phyloP scores from a whole-genome alignment of 805 yeast species.

The Spathaspora girioi region DNA sequence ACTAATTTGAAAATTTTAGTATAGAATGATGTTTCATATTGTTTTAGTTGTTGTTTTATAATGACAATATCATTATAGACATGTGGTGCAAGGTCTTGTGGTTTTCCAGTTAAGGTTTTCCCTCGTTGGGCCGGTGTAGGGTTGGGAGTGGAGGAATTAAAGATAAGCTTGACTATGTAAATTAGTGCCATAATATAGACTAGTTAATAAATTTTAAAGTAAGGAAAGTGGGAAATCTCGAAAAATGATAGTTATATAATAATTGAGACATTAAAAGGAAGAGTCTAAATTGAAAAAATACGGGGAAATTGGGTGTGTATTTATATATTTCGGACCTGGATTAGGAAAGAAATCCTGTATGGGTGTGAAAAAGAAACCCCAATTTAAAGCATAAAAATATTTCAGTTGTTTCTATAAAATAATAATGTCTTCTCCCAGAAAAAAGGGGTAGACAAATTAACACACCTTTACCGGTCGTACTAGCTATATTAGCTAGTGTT shows the following conservation, averaged over 20 bases:
- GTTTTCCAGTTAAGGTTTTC: constrained; percentile 13
- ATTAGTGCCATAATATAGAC: neutral
- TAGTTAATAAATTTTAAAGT: neutral
- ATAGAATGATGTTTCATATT: constrained; percentile 19
- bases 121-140: constrained; percentile 5
- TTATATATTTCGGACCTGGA: neutral
- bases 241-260: neutral
- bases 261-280: neutral
- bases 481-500: too few relatives aligned
- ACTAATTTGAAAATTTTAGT: constrained; percentile 19
- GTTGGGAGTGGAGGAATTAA: constrained; percentile 1
- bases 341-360: neutral
- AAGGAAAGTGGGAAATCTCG: neutral
- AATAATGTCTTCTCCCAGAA: neutral
- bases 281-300: neutral
- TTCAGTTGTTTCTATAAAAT: neutral
- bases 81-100: constrained; percentile 15
- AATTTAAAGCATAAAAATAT: neutral
- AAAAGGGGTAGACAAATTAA: neutral
- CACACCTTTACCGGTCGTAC: neutral
- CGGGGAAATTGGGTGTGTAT: neutral
- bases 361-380: neutral
- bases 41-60: constrained; percentile 18
- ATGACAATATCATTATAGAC: constrained; percentile 20
- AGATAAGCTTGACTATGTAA: constrained; percentile 1